Conservation (phyloP, 805 yeast genomes). For the Starmerella sp. region DNA sequence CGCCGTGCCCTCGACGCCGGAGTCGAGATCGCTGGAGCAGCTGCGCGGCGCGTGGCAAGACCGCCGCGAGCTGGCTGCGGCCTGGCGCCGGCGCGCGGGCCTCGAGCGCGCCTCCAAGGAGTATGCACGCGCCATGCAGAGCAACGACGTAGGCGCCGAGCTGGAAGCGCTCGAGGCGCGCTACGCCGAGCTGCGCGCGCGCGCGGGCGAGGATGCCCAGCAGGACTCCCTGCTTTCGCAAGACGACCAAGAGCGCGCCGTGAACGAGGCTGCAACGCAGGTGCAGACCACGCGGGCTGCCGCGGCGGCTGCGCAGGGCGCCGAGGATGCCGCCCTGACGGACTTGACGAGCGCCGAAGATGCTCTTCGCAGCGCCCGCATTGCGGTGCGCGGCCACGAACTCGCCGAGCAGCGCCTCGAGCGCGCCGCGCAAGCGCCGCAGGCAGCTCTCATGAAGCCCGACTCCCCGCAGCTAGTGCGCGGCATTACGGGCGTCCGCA, state of each 20-base stretch:
- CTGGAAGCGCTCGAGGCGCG: not conserved
- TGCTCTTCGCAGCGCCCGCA: not conserved
- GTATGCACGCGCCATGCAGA: not conserved
- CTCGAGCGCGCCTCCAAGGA: not conserved
- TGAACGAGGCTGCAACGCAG: not conserved
- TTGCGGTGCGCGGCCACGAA: not conserved
- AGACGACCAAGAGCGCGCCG: not conserved
- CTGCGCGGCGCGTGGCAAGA: not conserved
- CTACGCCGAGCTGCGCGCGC: not conserved
- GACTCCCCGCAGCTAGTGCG: conserved; percentile 3
- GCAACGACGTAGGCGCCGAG: not conserved
- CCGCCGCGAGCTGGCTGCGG: not conserved
- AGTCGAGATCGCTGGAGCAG: not conserved
- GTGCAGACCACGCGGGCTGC: not conserved
- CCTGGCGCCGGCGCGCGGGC: not conserved
- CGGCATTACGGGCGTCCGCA: conserved; percentile 58
- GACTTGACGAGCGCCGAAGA: not conserved
- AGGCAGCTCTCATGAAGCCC: not conserved
- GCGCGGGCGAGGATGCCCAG: not conserved
- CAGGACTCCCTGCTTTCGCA: not conserved
- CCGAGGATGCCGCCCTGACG: not conserved
- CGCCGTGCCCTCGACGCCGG: not conserved
- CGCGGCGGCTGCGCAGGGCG: not conserved
- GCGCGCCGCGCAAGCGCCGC: not conserved
- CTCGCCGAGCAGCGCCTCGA: not conserved